These are phyloP conservation scores for Lasiodiplodia theobromae DNA, from an alignment of 2,329 filamentous ascomycete species.

Conservation along the genomic window DNA sequence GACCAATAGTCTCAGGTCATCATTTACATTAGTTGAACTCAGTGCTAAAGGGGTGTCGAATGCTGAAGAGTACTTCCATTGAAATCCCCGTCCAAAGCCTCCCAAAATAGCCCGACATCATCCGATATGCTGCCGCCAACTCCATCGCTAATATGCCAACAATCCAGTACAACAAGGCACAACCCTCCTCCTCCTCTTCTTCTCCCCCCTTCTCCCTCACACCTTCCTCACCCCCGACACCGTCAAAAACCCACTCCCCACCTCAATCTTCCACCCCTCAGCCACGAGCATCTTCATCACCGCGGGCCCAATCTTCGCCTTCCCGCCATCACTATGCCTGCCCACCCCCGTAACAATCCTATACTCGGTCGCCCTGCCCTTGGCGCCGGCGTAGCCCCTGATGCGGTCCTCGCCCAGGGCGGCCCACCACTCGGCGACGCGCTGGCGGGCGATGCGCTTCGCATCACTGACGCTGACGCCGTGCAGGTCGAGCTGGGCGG, in stretches of 20 bases:
- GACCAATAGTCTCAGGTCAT: not conserved
- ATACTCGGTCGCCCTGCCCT: constrained; percentile 61
- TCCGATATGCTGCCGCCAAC: not conserved
- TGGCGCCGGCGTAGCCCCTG: constrained; percentile 49
- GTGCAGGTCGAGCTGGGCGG: constrained; percentile 76
- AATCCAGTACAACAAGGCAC: not conserved
- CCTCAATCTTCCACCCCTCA: constrained; percentile 84
- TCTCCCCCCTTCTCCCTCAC: not conserved
- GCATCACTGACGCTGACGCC: constrained; percentile 83
- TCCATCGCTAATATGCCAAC: not conserved
- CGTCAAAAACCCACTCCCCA: constrained; percentile 72
- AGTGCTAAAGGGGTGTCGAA: not conserved
- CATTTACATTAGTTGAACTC: not conserved
- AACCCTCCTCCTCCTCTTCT: not conserved
- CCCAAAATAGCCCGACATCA: not conserved
- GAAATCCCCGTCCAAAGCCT: not conserved
- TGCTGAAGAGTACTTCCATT: not conserved
- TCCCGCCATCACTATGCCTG: constrained; percentile 77
- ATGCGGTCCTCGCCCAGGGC: constrained; percentile 70
- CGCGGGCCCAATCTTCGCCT: constrained; percentile 76
- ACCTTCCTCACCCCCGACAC: constrained; percentile 65
- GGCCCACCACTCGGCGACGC: constrained; percentile 78
- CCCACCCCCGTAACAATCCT: constrained; percentile 84
- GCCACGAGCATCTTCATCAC: constrained; percentile 77
- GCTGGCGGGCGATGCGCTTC: constrained; percentile 75